phyloP scores from a whole-genome alignment of 2,329 filamentous ascomycete species.

The Podosphaera fusca region DNA sequence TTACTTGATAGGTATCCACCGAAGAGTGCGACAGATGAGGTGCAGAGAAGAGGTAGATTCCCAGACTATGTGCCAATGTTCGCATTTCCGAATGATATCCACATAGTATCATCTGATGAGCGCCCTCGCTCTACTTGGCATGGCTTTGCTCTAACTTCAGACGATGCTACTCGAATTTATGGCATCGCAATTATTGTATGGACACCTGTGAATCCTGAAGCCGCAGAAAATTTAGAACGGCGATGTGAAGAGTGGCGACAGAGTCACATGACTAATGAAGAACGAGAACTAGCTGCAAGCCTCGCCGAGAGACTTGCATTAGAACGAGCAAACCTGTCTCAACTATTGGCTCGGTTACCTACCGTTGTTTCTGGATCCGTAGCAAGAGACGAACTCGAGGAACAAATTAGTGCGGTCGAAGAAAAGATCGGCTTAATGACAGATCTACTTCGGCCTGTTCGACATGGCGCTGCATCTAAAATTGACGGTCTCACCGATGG shows the following conservation, averaged over 20 bases:
- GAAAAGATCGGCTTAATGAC: slow-evolving; percentile 96
- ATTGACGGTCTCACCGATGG: slow-evolving; percentile 91
- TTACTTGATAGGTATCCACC: slow-evolving; percentile 83
- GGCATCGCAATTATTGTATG: slow-evolving; percentile 81
- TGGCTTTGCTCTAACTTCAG: slow-evolving; percentile 91
- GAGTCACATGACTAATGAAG: slow-evolving; percentile 69
- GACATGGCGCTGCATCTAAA: slow-evolving; percentile 86
- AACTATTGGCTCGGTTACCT: slow-evolving; percentile 64
- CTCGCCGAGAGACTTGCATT: slow-evolving; percentile 67
- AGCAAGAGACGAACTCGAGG: slow-evolving; percentile 66
- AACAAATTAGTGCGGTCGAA: slow-evolving; percentile 85
- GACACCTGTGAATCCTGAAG: slow-evolving; percentile 62
- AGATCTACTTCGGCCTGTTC: slow-evolving; percentile 73
- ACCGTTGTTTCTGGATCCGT: slow-evolving; percentile 57
- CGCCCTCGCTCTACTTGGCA: slow-evolving; percentile 94
- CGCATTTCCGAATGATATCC: slow-evolving; percentile 93
- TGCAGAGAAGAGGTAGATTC: slow-evolving; percentile 60
- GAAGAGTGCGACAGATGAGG: slow-evolving; percentile 57
- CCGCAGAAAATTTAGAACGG: slow-evolving; percentile 63
- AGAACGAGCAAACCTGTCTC: slow-evolving; percentile 75
- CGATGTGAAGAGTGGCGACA: slow-evolving; percentile 73
- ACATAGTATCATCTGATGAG: slow-evolving; percentile 86
- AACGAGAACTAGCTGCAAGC: slow-evolving; percentile 78
- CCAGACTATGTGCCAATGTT: slow-evolving; percentile 99
- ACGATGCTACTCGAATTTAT: slow-evolving; percentile 77